Conservation (phyloP, 2,329 filamentous ascomycete species). For the Aureobasidium pullulans region DNA sequence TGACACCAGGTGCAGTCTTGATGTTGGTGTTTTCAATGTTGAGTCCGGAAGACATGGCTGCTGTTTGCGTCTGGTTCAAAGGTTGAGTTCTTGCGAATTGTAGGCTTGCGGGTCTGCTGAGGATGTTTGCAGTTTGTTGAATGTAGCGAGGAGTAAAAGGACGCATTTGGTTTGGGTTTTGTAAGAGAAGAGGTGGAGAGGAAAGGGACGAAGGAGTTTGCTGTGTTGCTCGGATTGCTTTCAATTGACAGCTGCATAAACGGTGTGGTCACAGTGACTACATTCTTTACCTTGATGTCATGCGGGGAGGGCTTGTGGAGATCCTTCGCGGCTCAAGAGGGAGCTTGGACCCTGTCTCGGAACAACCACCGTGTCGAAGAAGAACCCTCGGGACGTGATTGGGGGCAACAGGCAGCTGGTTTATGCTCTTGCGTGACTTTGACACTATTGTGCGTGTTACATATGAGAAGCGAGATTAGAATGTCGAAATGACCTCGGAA, state of each 20-base stretch:
- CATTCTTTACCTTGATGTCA: slow-evolving; percentile 12
- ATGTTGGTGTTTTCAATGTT: slow-evolving; percentile 51
- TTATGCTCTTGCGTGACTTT: no score
- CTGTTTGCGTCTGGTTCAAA: slow-evolving; percentile 2
- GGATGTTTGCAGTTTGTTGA: not conserved
- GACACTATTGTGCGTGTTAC: no score
- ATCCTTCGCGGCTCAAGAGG: not conserved
- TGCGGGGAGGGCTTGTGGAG: not conserved
- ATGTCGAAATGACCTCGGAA: no score
- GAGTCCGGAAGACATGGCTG: slow-evolving; percentile 31
- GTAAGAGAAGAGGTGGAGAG: not conserved
- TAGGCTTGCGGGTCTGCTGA: slow-evolving; percentile 6
- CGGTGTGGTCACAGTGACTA: slow-evolving; percentile 3
- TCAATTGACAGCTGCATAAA: not conserved
- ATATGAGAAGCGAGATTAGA: no score
- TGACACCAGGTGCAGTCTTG: slow-evolving; percentile 44
- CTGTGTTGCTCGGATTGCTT: not conserved
- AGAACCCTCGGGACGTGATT: no score
- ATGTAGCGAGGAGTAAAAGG: slow-evolving; percentile 14
- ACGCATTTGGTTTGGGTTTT: slow-evolving; percentile 5
- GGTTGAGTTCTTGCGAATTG: slow-evolving; percentile 5
- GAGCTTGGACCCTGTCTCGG: not conserved
- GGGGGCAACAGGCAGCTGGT: no score
- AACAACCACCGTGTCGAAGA: not conserved
- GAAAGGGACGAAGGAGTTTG: no score